phyloP scores from a whole-genome alignment of 2,329 filamentous ascomycete species.

The Alternaria sp. region DNA sequence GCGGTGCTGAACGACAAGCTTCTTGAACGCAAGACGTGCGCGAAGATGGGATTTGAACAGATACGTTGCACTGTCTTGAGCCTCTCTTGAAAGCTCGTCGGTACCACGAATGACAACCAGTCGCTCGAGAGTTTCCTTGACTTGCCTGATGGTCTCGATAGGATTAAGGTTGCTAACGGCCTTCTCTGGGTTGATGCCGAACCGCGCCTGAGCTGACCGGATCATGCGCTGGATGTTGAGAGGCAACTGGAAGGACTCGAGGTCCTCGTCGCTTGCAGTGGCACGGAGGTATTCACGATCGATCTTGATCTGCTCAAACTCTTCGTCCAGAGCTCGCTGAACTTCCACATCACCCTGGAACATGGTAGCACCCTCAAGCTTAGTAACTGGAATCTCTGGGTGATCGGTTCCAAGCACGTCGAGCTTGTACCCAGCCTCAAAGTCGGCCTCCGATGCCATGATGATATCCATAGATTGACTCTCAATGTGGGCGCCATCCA shows the following conservation, averaged over 20 bases:
- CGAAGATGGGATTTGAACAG: conserved; percentile 93
- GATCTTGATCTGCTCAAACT: conserved; percentile 80
- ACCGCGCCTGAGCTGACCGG: conserved; percentile 86
- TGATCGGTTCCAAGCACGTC: conserved; percentile 83
- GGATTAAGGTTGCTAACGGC: conserved; percentile 90
- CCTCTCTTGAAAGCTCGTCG: conserved; percentile 84
- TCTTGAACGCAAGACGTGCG: conserved; percentile 90
- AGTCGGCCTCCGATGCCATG: conserved; percentile 77
- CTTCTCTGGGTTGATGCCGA: conserved; percentile 81
- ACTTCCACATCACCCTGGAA: conserved; percentile 87
- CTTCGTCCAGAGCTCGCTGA: conserved; percentile 85
- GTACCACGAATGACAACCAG: conserved; percentile 87
- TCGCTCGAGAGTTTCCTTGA: conserved; percentile 76
- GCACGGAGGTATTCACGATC: conserved; percentile 79
- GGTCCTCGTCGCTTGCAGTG: conserved; percentile 73
- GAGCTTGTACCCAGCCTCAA: conserved; percentile 82
- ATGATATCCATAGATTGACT: conserved; percentile 90
- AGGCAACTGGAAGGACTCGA: conserved; percentile 88
- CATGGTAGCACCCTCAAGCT: conserved; percentile 86
- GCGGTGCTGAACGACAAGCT: conserved; percentile 83
- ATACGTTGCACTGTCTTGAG: conserved; percentile 86
- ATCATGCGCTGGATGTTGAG: conserved; percentile 93
- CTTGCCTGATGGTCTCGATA: conserved; percentile 82
- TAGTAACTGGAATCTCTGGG: conserved; percentile 70
- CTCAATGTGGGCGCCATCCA: conserved; percentile 93